These are phyloP conservation scores for Talaromyces albobiverticillius DNA, from an alignment of 2,329 filamentous ascomycete species.

Conservation along the genomic window DNA sequence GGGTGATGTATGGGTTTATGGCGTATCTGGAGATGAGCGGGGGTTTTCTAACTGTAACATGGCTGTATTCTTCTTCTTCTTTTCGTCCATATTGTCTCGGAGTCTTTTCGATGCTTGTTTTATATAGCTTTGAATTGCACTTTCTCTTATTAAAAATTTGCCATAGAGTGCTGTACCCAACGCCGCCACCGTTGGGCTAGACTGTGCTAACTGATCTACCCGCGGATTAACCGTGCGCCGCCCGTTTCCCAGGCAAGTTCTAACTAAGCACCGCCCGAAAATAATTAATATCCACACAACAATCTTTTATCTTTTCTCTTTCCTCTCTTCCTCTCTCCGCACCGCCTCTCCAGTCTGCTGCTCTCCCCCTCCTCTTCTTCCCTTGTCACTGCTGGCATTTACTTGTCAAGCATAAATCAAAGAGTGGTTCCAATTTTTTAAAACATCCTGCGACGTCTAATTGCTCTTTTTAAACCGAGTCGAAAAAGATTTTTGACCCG, in stretches of 20 bases:
- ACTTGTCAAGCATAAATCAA: slow-evolving; percentile 46
- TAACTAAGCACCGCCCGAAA: no score
- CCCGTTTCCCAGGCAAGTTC: background rate
- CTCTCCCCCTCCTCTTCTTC: slow-evolving; percentile 15
- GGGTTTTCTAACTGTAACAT: background rate
- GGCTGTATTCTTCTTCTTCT: slow-evolving; percentile 9
- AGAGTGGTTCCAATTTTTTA: background rate
- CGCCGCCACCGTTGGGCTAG: background rate
- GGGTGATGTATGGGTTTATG: slow-evolving; percentile 21
- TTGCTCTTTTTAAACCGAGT: background rate
- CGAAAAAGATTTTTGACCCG: background rate
- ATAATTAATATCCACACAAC: background rate
- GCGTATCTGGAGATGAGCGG: slow-evolving; percentile 1
- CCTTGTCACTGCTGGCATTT: slow-evolving; percentile 46
- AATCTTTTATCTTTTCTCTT: slow-evolving; percentile 16
- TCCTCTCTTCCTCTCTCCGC: slow-evolving; percentile 23
- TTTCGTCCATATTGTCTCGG: no score
- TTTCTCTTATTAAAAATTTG: no score
- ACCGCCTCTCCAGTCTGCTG: slow-evolving; percentile 12
- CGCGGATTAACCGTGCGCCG: background rate
- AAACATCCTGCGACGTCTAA: background rate
- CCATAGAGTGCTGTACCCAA: no score
- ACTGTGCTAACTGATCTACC: background rate
- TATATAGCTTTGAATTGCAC: no score
- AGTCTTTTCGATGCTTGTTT: no score